Base-by-base conservation (phyloP, 352 stramenopile genomes). In the Globisporangium nodosum region DNA sequence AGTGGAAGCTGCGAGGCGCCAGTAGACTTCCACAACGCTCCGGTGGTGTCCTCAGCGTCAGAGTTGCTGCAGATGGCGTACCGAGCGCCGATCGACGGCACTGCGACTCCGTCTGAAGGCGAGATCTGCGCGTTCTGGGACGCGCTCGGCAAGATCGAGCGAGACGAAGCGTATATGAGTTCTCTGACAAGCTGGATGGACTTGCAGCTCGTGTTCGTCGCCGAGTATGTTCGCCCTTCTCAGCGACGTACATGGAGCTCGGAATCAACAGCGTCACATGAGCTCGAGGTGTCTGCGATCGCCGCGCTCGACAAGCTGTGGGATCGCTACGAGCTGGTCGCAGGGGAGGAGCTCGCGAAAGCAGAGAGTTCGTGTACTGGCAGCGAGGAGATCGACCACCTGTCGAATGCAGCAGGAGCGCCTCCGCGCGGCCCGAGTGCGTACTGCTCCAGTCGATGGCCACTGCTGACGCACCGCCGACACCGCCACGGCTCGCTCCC, bases 201-300 rank as follows among this genome's bases (percentile, higher is more conserved):
- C 5, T 45, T 77, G 18, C 73, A 81, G 33, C 54, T 61, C 5
- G 57, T 81, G 2, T 81, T 63, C 33, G 46, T 79, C 5, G 60
- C 65, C 30, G 72, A 78, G 55, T 63, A 61, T 15, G 30, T 57
- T 43, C 33, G 58, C 45, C 43, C 51, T 30, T 3, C 7, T 4
- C 18, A 21, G 20, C 8, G 15, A 15, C n/a, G 7, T 31, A 20
- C 18, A 21, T 33, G 50, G 45, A 21, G 54, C 1, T 31, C 46
- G 7, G 39, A 43, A 13, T 43, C 31, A 13, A 13, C 43, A 24
- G 43, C 33, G 20, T 37, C 35, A 2, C 50, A 40, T 3, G 51
- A 58, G 11, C 51, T 54, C 12, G 58, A 64, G n/a, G n/a, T 51
- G 18, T 42, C 58, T 18, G 58, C 58, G 15, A 20, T 55, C 7